These are phyloP conservation scores for Chrysoporthe cubensis DNA, from an alignment of 2,329 filamentous ascomycete species.

Conservation along the genomic window DNA sequence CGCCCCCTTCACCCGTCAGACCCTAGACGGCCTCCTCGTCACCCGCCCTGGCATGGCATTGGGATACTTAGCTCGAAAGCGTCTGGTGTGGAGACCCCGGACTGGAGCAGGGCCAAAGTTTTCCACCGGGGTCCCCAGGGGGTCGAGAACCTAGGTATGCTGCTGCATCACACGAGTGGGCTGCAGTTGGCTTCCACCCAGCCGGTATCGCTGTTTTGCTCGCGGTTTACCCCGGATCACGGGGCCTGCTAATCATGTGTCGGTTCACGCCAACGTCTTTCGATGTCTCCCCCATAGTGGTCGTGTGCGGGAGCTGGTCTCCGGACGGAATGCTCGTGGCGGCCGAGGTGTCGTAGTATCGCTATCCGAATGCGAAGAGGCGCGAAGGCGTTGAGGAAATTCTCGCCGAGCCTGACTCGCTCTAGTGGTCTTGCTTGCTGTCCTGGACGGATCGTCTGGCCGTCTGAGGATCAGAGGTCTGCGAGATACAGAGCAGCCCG, in stretches of 20 bases:
- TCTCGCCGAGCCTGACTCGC: background rate
- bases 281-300: background rate
- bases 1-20: background rate
- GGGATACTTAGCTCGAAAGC: slow-evolving; percentile 8
- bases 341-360: background rate
- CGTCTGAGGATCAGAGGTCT: no score
- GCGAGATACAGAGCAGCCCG: no score
- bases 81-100: slow-evolving; percentile 24
- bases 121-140: slow-evolving; percentile 24
- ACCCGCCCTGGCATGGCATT: slow-evolving; percentile 14
- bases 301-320: no score
- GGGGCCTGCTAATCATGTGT: background rate
- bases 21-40: background rate
- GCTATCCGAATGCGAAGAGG: background rate
- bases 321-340: background rate
- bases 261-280: background rate
- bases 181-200: background rate
- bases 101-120: slow-evolving; percentile 20
- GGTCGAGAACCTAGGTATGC: slow-evolving; percentile 4
- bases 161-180: background rate
- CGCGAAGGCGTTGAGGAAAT: background rate
- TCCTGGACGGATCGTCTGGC: no score
- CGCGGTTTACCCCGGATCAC: slow-evolving; percentile 27
- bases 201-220: slow-evolving; percentile 24
- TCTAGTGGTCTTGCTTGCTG: background rate